Evolutionary conservation across 306 rosid genomes (phyloP).

Genomic region (Vachellia pachyceras): DNA sequence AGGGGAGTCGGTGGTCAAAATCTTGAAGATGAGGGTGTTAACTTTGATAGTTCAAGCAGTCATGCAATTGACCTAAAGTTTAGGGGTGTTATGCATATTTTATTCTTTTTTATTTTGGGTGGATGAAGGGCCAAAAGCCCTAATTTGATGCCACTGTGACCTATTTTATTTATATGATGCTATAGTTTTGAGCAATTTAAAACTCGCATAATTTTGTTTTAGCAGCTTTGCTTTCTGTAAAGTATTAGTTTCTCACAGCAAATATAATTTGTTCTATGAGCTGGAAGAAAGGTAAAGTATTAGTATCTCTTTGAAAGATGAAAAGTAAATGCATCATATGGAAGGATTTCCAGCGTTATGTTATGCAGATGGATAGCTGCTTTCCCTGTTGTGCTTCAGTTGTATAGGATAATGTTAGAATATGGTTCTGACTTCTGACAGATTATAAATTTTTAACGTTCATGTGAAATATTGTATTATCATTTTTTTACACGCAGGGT

Average conservation of each 20-base stretch:
- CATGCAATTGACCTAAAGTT: not conserved
- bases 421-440: constrained; percentile 23
- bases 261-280: not conserved
- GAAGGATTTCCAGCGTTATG: constrained; percentile 13
- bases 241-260: not conserved
- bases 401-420: constrained; percentile 29
- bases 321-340: constrained; percentile 5
- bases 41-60: not conserved
- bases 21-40: not conserved
- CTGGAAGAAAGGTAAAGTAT: not conserved
- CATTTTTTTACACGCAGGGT: constrained; percentile 63
- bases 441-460: constrained; percentile 13
- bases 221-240: not conserved
- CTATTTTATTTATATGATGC: not conserved
- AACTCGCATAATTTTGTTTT: not conserved
- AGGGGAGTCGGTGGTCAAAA: not conserved
- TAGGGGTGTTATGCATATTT: not conserved
- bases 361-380: constrained; percentile 27
- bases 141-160: not conserved
- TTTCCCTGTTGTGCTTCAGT: constrained; percentile 16
- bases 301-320: not conserved
- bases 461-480: constrained; percentile 3
- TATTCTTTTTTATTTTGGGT: not conserved
- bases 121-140: not conserved
- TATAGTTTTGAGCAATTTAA: not conserved